Base-by-base conservation (phyloP, 306 rosid genomes). In the Glycine tomentella region DNA sequence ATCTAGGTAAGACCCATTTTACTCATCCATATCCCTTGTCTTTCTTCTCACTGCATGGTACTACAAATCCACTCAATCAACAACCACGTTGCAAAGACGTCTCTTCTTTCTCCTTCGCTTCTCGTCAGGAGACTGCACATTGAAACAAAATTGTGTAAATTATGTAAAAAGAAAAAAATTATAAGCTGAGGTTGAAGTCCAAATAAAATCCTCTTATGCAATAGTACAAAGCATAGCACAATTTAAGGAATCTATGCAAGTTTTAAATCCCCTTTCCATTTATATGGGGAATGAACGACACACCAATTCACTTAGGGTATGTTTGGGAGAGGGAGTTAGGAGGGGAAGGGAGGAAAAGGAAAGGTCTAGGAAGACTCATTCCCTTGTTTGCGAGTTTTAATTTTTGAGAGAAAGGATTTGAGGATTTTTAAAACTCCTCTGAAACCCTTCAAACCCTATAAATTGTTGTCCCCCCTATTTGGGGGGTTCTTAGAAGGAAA, bases 11-110 rank as follows among this genome's bases (percentile, higher is more conserved):
- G 36, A 20, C 36, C 10, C 36, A 9, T 8, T 58, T 58, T 4
- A 20, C 12, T 17, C 38, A 17, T 58, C 3, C 20, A 57, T 16
- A 20, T 8, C 13, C 0, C 2, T 25, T 42, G 38, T 25, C 66
- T 25, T 25, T 25, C 38, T 25, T 59, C 40, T 20, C 38, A 52
- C 57, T 52, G 57, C 17, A 52, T 52, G 7, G 3, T 25, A 13
- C 16, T 11, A 52, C 17, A 52, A 52, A 52, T 52, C 17, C 17
- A 52, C 57, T 90, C 86, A 92, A 72, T 81, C 84, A 48, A 92
- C 80, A 33, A 90, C 89, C 70, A 94, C 96, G 71, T 87, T 89
- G 74, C 97, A 94, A 9, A 64, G 87, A 69, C 53, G 90, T 86
- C 74, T 83, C 75, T 86, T 86, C 88, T 59, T 20, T 36, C 77